phyloP scores from a whole-genome alignment of 345 rosid species.

The Linum usitatissimum region DNA sequence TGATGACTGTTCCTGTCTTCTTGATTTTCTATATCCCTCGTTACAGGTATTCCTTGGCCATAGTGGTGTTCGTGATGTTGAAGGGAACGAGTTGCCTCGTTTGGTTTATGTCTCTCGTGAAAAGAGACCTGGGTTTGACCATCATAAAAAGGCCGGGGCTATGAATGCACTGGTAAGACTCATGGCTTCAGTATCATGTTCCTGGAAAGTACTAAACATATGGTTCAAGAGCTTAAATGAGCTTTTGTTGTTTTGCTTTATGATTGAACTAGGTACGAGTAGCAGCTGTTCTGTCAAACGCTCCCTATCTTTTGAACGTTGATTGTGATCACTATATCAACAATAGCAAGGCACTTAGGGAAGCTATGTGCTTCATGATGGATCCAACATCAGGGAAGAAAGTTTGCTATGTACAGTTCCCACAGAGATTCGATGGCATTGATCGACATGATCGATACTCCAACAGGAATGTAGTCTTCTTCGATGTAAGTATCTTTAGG shows the following conservation, averaged over 20 bases:
- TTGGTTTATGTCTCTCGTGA: neutral
- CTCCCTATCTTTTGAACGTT: neutral
- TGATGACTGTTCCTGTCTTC: neutral
- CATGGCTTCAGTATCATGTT: neutral
- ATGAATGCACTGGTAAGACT: slow-evolving; percentile 1
- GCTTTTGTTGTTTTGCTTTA: neutral
- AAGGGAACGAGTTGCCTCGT: neutral
- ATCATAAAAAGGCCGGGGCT: neutral
- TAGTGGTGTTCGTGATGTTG: neutral
- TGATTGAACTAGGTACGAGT: neutral
- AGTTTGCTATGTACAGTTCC: neutral
- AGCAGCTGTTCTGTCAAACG: neutral
- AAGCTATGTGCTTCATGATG: neutral
- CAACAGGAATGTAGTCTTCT: neutral
- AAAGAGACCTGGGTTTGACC: neutral
- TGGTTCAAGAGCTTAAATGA: neutral
- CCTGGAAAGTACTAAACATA: neutral
- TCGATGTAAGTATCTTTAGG: neutral
- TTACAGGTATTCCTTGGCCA: neutral
- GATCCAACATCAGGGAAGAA: neutral
- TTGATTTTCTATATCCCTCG: neutral
- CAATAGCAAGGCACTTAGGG: neutral
- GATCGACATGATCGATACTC: neutral
- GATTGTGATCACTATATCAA: neutral
- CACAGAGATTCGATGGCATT: neutral